Percentiles rank a stretch among this genome's conserved stretches.
Conservation (phyloP, 1,284 basidiomycete species). For the Rhodotorula sp. region DNA sequence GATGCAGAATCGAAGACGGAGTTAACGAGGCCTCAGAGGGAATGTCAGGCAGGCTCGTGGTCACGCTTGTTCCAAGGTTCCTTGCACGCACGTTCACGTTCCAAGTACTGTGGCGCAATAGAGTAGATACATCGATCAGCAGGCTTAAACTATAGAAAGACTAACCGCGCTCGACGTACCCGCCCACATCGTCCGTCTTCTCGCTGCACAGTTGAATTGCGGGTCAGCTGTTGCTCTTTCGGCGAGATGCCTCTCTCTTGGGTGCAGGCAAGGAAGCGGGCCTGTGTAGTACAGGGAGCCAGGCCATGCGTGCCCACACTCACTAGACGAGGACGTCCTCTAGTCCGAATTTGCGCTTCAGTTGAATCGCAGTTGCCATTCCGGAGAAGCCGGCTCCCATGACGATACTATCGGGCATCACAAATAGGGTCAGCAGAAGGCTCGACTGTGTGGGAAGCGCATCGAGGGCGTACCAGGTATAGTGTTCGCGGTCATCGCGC, state of each 20-base stretch:
- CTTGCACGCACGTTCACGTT: slow-evolving; percentile 5
- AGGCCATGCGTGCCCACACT: not conserved
- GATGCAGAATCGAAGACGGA: too few relatives aligned
- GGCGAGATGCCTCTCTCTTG: too few relatives aligned
- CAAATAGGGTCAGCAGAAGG: not conserved
- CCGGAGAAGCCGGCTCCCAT: slow-evolving; percentile 35
- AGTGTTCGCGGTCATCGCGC: not conserved
- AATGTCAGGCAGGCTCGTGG: not conserved
- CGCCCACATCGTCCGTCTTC: slow-evolving; percentile 32
- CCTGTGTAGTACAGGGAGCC: too few relatives aligned
- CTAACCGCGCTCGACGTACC: not conserved
- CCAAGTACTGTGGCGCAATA: slow-evolving; percentile 22
- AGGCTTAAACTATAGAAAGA: too few relatives aligned
- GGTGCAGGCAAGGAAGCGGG: too few relatives aligned
- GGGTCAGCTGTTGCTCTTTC: not conserved
- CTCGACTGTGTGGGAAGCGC: not conserved
- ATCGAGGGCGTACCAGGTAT: not conserved
- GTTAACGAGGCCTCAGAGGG: too few relatives aligned
- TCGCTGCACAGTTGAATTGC: slow-evolving; percentile 11
- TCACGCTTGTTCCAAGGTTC: not conserved
- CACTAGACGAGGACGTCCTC: slow-evolving; percentile 37
- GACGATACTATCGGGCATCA: slow-evolving; percentile 22
- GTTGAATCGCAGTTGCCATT: slow-evolving; percentile 35
- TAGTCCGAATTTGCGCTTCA: slow-evolving; percentile 30
- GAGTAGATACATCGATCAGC: too few relatives aligned